Evolutionary conservation across 352 stramenopile genomes (phyloP), one percentile per base, ranked within the genome.

Genomic region (Phytophthora sojae): DNA sequence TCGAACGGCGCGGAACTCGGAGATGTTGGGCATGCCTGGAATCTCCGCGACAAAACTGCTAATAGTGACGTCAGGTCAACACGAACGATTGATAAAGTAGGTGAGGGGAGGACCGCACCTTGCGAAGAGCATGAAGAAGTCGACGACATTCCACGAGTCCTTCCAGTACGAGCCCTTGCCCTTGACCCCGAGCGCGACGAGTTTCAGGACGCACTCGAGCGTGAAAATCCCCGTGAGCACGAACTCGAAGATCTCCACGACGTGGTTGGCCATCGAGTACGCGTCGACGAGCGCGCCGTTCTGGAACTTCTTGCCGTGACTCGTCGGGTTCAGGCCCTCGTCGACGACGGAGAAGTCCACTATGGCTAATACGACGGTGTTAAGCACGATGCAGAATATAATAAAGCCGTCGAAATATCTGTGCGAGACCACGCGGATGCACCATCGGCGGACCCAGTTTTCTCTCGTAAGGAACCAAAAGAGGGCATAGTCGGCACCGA

Each of bases 51-150:
- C 60, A 6, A 49, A 35, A 23, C 84, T 91, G 52, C 4, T 47
- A 57, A 39, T 3, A 59, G 21, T 4, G 30, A 6, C 15, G 42
- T 44, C 37, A 44, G 37, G n/a, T 12, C 29, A 35, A 6, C 29
- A 44, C 37, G 15, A 6, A 37, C 32, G 32, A 37, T 37, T 12
- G 30, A 37, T 37, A 37, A 14, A n/a, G n/a, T 35, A 11, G 11
- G 17, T 17, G 37, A 44, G 12, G 15, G 19, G 14, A 21, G 21
- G 0, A 21, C 21, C 25, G 35, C 35, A 97, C 80, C 84, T 92
- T 14, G 88, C 84, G 8, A 94, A 42, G 54, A 98, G 92, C 54
- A 98, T 89, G 42, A 96, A 69, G 62, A 98, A 98, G 67, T 98
- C 93, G 12, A 98, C 72, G 15, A 92, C 67, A 56, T 98, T 98